A percentile compares a stretch with the other conserved stretches of the same genome.
These are phyloP conservation scores for Calonectria multiphialidica DNA, from an alignment of 2,329 filamentous ascomycete species.

Conservation along the genomic window DNA sequence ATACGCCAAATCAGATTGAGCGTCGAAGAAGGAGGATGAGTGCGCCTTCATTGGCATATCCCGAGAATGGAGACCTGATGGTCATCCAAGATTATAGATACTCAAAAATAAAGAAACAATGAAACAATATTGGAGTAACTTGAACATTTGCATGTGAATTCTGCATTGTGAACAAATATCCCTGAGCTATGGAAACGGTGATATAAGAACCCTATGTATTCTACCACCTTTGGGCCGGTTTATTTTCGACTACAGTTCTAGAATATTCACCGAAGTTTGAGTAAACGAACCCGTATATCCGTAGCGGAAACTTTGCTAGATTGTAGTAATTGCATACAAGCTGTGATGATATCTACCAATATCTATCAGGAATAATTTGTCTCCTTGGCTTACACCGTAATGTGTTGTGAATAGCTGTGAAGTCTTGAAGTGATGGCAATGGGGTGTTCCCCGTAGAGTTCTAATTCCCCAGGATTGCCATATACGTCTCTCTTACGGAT, in stretches of 20 bases:
- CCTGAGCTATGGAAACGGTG: neutral
- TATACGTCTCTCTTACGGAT: neutral
- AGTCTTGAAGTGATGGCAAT: neutral
- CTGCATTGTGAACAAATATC: neutral
- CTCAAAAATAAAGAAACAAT: constrained; percentile 29
- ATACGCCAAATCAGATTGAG: constrained; percentile 30
- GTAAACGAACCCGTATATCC: too few relatives aligned
- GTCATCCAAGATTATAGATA: constrained; percentile 8
- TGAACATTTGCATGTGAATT: neutral
- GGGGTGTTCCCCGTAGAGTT: neutral
- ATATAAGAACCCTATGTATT: too few relatives aligned
- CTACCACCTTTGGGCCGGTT: too few relatives aligned
- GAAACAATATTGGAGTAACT: constrained; percentile 26
- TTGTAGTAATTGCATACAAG: neutral
- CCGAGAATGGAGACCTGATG: neutral
- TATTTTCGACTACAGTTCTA: too few relatives aligned
- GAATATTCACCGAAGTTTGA: too few relatives aligned
- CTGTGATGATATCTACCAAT: neutral
- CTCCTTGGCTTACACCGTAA: neutral
- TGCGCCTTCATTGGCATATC: constrained; percentile 11
- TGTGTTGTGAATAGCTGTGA: neutral
- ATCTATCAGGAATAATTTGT: neutral
- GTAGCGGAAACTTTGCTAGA: neutral
- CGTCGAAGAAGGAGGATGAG: constrained; percentile 25
- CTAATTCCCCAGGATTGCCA: neutral